Conservation (phyloP, 2,329 filamentous ascomycete species). For the Botrytis cinerea region DNA sequence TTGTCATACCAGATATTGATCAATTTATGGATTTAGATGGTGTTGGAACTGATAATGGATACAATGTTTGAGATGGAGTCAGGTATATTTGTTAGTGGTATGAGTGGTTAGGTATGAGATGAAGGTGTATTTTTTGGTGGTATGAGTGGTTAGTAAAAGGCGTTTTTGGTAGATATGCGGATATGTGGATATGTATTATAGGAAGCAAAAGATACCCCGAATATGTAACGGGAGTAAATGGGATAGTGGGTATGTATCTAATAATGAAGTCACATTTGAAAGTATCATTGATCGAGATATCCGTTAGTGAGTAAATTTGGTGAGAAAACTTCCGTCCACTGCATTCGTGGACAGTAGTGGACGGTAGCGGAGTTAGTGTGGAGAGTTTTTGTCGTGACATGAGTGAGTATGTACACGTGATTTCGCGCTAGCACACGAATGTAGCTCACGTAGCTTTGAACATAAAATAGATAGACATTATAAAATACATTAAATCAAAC, state of each 20-base stretch:
- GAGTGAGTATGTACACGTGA: too few relatives aligned
- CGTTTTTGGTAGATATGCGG: background rate
- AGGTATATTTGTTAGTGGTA: background rate
- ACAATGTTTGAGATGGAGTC: slow-evolving; percentile 9
- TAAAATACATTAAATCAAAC: too few relatives aligned
- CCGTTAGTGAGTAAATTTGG: too few relatives aligned
- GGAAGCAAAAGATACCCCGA: slow-evolving; percentile 7
- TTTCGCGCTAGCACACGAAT: too few relatives aligned
- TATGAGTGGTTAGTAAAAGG: background rate
- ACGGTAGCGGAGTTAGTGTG: too few relatives aligned
- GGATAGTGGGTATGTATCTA: background rate
- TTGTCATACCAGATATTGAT: slow-evolving; percentile 26
- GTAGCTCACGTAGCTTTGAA: too few relatives aligned
- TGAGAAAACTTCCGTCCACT: too few relatives aligned
- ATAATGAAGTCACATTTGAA: background rate
- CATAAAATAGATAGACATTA: too few relatives aligned
- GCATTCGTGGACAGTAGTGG: too few relatives aligned
- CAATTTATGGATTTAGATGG: slow-evolving; percentile 29
- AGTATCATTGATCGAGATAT: too few relatives aligned
- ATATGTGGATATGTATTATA: background rate
- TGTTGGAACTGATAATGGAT: slow-evolving; percentile 9
- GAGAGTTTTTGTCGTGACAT: too few relatives aligned
- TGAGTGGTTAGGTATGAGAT: too few relatives aligned
- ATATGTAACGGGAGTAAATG: slow-evolving; percentile 11
- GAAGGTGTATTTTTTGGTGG: background rate